Evolutionary conservation across 306 rosid species (phyloP).

Genomic region (Abrus pulchellus): DNA sequence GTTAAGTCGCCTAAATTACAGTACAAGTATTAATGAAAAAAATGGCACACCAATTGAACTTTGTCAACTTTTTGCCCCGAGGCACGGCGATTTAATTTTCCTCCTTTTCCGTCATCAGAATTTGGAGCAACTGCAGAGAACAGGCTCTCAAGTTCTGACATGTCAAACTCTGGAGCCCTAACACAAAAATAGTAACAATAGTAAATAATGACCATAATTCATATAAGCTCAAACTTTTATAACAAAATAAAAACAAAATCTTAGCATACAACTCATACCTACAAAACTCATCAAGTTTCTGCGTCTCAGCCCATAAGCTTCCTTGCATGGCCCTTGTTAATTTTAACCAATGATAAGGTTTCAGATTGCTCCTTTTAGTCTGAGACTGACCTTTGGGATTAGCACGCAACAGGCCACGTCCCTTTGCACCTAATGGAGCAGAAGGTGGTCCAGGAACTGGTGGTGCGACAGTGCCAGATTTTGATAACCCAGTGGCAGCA

Average conservation of each 20-base stretch:
- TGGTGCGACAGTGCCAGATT: conserved; percentile 56
- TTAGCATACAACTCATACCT: conserved; percentile 63
- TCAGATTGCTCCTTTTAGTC: conserved; percentile 76
- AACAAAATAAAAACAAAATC: conserved; percentile 40
- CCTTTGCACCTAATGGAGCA: conserved; percentile 71
- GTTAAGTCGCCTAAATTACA: neutral
- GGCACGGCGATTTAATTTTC: conserved; percentile 63
- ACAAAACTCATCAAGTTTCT: conserved; percentile 77
- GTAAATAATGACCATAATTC: conserved; percentile 26
- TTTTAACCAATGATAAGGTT: conserved; percentile 98
- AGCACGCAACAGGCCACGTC: conserved; percentile 66
- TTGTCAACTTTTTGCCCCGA: conserved; percentile 74
- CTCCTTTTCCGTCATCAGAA: conserved; percentile 60
- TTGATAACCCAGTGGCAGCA: conserved; percentile 58
- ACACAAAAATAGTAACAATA: conserved; percentile 44
- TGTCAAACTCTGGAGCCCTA: conserved; percentile 99
- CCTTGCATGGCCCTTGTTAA: conserved; percentile 96
- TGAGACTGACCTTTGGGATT: conserved; percentile 61
- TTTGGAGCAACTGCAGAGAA: conserved; percentile 82
- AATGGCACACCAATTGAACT: conserved; percentile 82
- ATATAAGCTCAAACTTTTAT: conserved; percentile 37
- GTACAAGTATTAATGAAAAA: conserved; percentile 25
- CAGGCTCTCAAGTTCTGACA: conserved; percentile 94
- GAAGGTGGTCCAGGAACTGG: conserved; percentile 86
- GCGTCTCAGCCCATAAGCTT: conserved; percentile 98